Evolutionary conservation across 1,284 basidiomycete species (phyloP).

Genomic region (Tilletiopsis washingtonensis): DNA sequence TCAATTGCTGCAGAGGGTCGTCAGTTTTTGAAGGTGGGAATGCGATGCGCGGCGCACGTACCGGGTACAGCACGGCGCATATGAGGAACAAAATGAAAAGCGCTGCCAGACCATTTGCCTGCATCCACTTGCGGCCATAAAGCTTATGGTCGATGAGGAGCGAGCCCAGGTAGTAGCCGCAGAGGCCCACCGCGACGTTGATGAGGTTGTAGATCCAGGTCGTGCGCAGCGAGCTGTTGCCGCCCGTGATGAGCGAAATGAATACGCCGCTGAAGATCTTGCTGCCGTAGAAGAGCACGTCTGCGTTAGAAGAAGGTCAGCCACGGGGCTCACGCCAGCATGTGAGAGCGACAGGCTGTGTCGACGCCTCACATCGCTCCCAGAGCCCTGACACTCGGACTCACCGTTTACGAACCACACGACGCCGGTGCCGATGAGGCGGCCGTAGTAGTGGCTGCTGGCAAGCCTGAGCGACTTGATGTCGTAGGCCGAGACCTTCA

Average conservation of each 20-base stretch:
- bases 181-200: slow-evolving; percentile 51
- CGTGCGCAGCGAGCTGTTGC: slow-evolving; percentile 46
- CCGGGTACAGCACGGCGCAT: slow-evolving; percentile 48
- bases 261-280: slow-evolving; percentile 47
- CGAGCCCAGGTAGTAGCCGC: slow-evolving; percentile 55
- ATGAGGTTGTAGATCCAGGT: slow-evolving; percentile 55
- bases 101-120: slow-evolving; percentile 52
- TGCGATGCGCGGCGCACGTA: no score
- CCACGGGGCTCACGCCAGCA: no score
- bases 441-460: slow-evolving; percentile 52
- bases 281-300: slow-evolving; percentile 49
- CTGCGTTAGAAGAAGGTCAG: no score
- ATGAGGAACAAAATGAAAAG: slow-evolving; percentile 51
- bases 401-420: slow-evolving; percentile 55
- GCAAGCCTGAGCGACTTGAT: slow-evolving; percentile 52
- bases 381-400: no score
- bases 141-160: slow-evolving; percentile 56
- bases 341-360: not conserved
- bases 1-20: no score
- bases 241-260: slow-evolving; percentile 49
- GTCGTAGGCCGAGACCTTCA: slow-evolving; percentile 53
- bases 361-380: no score
- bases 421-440: slow-evolving; percentile 52
- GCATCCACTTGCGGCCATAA: slow-evolving; percentile 51
- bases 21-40: no score